Base-by-base conservation (phyloP, 768 basidiomycete species). In the Serendipita vermifera region DNA sequence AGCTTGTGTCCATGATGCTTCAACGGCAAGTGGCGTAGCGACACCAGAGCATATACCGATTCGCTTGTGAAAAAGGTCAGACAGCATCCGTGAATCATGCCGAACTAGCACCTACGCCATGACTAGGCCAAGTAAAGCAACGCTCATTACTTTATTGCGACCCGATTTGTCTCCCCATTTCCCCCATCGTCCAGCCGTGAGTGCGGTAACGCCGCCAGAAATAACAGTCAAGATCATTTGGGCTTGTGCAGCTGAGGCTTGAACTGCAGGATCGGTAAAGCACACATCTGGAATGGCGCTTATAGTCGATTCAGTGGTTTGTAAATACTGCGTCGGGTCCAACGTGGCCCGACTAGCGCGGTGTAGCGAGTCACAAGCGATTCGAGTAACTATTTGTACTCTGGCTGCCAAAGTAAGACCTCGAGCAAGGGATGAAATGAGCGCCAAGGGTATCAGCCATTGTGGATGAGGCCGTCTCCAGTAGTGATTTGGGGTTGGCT, bases 161-260 rank as follows among this genome's bases (percentile, higher is more conserved):
- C 91, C 91, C 60, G 81, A 70, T 6, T 73, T 69, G 65, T 93
- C 90, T 7, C 86, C 83, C 38, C 82, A 77, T 48, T 80, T 77
- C 54, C 87, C 87, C 91, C 91, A 96, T 71, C 83, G 86, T 0
- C 85, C 87, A 0, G 88, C 88, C 3, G 85, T 87, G 43, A 88
- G 70, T 1, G 87, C 87, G 54, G 86, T 85, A 36, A 96, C 73
- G 5, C 79, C 65, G 54, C 87, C 89, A 81, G 86, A 85, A 6
- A 76, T 76, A 9, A 85, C 81, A 2, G 82, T 82, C 67, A 93
- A 29, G 22, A 22, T 5, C 20, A 51, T 36, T n/a, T 36, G 22
- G 32, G 27, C 46, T 26, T n/a, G 75, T 22, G 83, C 85, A 1
- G 85, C 84, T 36, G 78, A 73, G 4, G 82, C 79, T 60, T 83